Percentiles rank a stretch among this genome's conserved stretches.
These are phyloP conservation scores for Boletus speciosus DNA, from an alignment of 768 basidiomycete genomes.

Conservation along the genomic window DNA sequence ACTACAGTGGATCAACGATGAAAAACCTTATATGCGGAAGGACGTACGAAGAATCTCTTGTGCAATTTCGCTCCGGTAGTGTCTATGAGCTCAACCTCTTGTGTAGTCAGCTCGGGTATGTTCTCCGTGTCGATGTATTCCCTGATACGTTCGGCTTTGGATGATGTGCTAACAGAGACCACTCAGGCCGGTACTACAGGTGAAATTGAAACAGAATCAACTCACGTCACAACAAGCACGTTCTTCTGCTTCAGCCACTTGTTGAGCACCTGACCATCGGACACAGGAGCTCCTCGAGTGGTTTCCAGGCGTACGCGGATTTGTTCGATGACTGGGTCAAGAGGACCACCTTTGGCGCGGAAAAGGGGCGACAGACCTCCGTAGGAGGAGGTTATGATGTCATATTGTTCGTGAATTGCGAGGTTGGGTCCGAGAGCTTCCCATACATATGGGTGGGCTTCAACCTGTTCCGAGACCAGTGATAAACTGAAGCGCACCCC, in stretches of 20 bases:
- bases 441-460: constrained; percentile 53
- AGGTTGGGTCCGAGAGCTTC: constrained; percentile 38
- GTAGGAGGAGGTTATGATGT: constrained; percentile 40
- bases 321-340: constrained; percentile 36
- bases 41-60: constrained; percentile 27
- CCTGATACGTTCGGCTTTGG: constrained; percentile 30
- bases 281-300: constrained; percentile 25
- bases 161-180: constrained; percentile 27
- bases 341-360: constrained; percentile 35
- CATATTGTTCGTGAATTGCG: constrained; percentile 33
- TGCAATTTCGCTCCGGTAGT: constrained; percentile 22
- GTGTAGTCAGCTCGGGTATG: constrained; percentile 26
- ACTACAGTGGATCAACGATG: background rate
- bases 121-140: constrained; percentile 33
- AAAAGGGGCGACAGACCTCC: constrained; percentile 39
- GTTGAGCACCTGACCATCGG: constrained; percentile 27
- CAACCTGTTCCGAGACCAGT: constrained; percentile 34
- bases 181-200: background rate
- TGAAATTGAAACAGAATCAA: background rate
- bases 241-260: constrained; percentile 31
- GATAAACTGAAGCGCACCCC: background rate
- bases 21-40: background rate
- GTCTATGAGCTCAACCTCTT: constrained; percentile 26
- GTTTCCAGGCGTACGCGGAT: constrained; percentile 31
- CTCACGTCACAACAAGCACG: constrained; percentile 33